Base-by-base conservation (phyloP, 306 rosid genomes). In the Prunus kanzakura region DNA sequence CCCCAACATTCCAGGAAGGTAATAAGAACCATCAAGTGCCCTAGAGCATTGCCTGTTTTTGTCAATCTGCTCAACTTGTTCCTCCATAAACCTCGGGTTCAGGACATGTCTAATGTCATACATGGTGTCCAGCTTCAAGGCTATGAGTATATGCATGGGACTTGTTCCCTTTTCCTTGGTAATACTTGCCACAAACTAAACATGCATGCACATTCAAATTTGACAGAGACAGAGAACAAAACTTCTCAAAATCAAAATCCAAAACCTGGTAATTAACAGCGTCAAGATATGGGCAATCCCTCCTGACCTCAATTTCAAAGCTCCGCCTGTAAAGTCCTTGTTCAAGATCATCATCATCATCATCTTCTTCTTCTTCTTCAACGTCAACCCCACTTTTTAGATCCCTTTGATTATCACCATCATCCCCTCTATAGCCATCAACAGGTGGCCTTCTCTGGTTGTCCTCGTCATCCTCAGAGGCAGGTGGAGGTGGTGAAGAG, bases 111-210 rank as follows among this genome's bases (percentile, higher is more conserved):
- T 92, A 73, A 95, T 95, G 81, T 92, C 97, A 82, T 95, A 95
- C 97, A 64, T 95, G 98, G 86, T 92, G 98, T 35, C 96, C 98
- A 11, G 97, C 98, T 85, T 95, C 98, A 67, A 95, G 90, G 74
- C 98, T 92, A 75, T 95, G 98, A 22, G 98, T 92, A 79, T 90
- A 95, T 23, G 98, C 98, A 76, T 89, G 98, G 72, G 98, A 95
- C 69, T 80, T 95, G 84, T 52, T 95, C 83, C 97, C 99, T 73
- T 97, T 90, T 61, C 99, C 97, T 89, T 95, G 97, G 79, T 85
- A 92, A 78, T 90, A 95, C 77, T 95, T 95, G 23, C 97, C 97
- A 58, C 99, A 95, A 45, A 95, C 99, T 84, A 95, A 80, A 69
- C 97, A 95, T 0, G 97, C 97, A 84, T 92, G 90, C 58, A 95